phyloP scores from a whole-genome alignment of 2,329 filamentous ascomycete species.

The Fusarium redolens region DNA sequence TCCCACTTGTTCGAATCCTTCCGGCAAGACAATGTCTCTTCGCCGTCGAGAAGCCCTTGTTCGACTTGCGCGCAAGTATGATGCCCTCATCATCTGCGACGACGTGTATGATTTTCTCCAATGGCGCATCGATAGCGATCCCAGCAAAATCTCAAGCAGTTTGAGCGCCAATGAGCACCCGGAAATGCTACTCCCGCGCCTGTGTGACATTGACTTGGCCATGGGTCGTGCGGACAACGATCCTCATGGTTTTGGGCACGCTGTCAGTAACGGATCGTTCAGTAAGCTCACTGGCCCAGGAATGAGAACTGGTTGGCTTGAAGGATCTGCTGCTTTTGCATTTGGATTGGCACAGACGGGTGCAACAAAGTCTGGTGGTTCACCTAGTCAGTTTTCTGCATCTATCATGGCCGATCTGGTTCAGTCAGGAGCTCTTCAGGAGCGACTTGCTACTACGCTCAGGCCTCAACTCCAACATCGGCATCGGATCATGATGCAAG shows the following conservation, averaged over 20 bases:
- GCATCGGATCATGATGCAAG: slow-evolving; percentile 64
- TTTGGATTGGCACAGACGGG: slow-evolving; percentile 65
- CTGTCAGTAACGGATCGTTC: slow-evolving; percentile 88
- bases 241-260: slow-evolving; percentile 74
- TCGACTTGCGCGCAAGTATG: slow-evolving; percentile 78
- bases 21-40: slow-evolving; percentile 82
- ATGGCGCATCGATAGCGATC: slow-evolving; percentile 66
- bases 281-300: slow-evolving; percentile 89
- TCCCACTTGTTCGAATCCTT: slow-evolving; percentile 90
- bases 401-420: slow-evolving; percentile 64
- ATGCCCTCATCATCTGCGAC: slow-evolving; percentile 87
- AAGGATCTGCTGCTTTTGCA: slow-evolving; percentile 70
- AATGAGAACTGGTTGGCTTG: slow-evolving; percentile 87
- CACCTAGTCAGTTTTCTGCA: slow-evolving; percentile 66
- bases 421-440: slow-evolving; percentile 55
- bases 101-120: slow-evolving; percentile 96
- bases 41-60: slow-evolving; percentile 75
- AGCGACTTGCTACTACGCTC: slow-evolving; percentile 56
- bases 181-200: slow-evolving; percentile 73
- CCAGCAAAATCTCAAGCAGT: slow-evolving; percentile 33
- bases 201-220: slow-evolving; percentile 81
- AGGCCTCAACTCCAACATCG: slow-evolving; percentile 60
- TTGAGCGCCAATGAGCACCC: slow-evolving; percentile 48
- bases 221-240: slow-evolving; percentile 66
- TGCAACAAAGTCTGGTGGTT: slow-evolving; percentile 66